phyloP scores from a whole-genome alignment of 2,329 filamentous ascomycete species.

The Ascochyta pisi region DNA sequence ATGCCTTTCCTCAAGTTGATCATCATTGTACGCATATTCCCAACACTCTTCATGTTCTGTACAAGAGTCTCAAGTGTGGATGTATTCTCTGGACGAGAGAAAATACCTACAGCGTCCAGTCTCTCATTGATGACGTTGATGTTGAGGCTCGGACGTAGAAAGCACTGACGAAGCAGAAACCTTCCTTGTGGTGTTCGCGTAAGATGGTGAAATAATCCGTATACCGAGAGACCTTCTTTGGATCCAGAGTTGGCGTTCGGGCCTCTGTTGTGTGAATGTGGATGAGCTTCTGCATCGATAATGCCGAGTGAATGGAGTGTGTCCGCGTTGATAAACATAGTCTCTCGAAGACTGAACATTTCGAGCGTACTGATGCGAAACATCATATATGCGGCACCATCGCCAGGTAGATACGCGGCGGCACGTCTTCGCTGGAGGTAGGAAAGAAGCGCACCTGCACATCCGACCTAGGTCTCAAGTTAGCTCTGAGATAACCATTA shows the following conservation, averaged over 20 bases:
- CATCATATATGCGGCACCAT: slow-evolving; percentile 59
- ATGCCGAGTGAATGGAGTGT: slow-evolving; percentile 85
- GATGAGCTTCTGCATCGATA: slow-evolving; percentile 80
- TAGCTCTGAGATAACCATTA: background rate
- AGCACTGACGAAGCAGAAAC: slow-evolving; percentile 74
- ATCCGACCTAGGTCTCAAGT: slow-evolving; percentile 67
- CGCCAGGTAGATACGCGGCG: slow-evolving; percentile 67
- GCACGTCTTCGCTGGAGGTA: slow-evolving; percentile 75
- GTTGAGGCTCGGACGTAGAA: slow-evolving; percentile 79
- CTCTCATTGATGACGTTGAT: slow-evolving; percentile 72
- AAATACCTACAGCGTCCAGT: slow-evolving; percentile 70
- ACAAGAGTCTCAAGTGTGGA: slow-evolving; percentile 62
- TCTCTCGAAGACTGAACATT: slow-evolving; percentile 74
- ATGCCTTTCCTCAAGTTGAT: slow-evolving; percentile 78
- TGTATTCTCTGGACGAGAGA: slow-evolving; percentile 73
- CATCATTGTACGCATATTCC: slow-evolving; percentile 75
- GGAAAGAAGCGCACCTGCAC: slow-evolving; percentile 83
- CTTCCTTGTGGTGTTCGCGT: slow-evolving; percentile 82
- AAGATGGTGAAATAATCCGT: slow-evolving; percentile 78
- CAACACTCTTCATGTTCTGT: slow-evolving; percentile 71
- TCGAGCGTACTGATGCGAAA: slow-evolving; percentile 70
- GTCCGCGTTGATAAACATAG: slow-evolving; percentile 81
- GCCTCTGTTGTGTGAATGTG: slow-evolving; percentile 79
- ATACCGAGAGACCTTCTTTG: slow-evolving; percentile 85
- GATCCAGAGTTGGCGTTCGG: slow-evolving; percentile 66